Conservation (phyloP, 2,329 filamentous ascomycete genomes). For the Colletotrichum sp. region DNA sequence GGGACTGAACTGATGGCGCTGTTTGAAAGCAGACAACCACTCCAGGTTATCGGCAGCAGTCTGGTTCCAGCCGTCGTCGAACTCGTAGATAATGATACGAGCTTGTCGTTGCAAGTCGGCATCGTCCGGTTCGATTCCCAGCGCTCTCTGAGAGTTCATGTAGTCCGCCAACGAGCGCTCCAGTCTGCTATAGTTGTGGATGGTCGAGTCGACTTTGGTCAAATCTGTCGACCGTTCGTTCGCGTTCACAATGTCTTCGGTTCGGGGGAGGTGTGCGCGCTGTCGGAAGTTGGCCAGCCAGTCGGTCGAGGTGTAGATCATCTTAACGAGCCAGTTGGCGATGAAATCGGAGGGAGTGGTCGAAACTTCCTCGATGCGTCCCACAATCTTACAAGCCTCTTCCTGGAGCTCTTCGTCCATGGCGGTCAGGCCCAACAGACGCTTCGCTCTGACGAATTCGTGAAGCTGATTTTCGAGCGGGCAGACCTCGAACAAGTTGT, state of each 20-base stretch:
- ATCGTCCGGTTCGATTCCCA: slow-evolving; percentile 56
- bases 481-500: slow-evolving; percentile 61
- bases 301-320: slow-evolving; percentile 51
- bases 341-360: slow-evolving; percentile 53
- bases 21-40: slow-evolving; percentile 60
- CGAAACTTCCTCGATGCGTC: slow-evolving; percentile 59
- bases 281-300: slow-evolving; percentile 64
- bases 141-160: slow-evolving; percentile 46
- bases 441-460: slow-evolving; percentile 56
- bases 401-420: slow-evolving; percentile 65
- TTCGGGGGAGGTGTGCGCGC: slow-evolving; percentile 61
- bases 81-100: slow-evolving; percentile 66
- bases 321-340: slow-evolving; percentile 61
- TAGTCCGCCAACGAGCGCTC: slow-evolving; percentile 62
- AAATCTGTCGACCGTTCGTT: slow-evolving; percentile 57
- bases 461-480: slow-evolving; percentile 60
- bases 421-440: slow-evolving; percentile 61
- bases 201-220: slow-evolving; percentile 62
- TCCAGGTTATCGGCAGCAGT: slow-evolving; percentile 62
- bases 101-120: slow-evolving; percentile 61
- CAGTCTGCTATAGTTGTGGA: slow-evolving; percentile 62
- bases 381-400: slow-evolving; percentile 63
- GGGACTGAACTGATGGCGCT: slow-evolving; percentile 39
- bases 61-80: slow-evolving; percentile 68
- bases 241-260: slow-evolving; percentile 57